These are phyloP conservation scores for Straminergon stramineum DNA, from an alignment of 225 moss, liverwort and hornwort genomes.

Conservation along the genomic window DNA sequence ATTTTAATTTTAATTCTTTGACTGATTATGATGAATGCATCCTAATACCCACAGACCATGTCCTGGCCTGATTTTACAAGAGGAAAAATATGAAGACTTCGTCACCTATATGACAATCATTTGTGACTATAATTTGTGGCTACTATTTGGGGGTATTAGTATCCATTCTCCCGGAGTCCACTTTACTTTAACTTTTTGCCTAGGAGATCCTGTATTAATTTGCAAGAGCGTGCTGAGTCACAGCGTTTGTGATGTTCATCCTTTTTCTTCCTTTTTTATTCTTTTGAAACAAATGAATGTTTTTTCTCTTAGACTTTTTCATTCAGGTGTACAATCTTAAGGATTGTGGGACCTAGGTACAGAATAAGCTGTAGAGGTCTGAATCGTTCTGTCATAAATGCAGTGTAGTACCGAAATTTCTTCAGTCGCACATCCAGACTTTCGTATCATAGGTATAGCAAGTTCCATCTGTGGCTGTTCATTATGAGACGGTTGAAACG, in stretches of 20 bases:
- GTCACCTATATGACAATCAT: not conserved
- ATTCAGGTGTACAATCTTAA: not conserved
- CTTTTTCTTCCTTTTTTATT: not conserved
- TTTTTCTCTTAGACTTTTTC: not conserved
- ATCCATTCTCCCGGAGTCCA: not conserved
- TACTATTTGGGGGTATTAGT: not conserved
- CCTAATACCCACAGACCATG: not conserved
- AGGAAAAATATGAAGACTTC: not conserved
- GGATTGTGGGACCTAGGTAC: not conserved
- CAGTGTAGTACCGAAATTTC: not conserved
- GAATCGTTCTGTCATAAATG: not conserved
- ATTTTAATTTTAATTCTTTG: not conserved
- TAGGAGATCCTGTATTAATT: not conserved
- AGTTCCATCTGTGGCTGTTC: not conserved
- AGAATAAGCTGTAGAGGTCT: not conserved
- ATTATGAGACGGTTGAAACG: not conserved
- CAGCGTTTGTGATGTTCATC: not conserved
- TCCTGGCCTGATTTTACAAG: not conserved
- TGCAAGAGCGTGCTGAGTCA: not conserved
- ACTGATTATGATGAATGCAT: not conserved
- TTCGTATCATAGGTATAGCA: slow-evolving; percentile 1
- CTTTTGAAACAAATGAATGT: too few relatives aligned
- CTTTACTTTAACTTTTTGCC: not conserved
- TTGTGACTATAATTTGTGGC: not conserved
- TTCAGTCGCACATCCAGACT: not conserved